Evolutionary conservation across 2,329 filamentous ascomycete genomes (phyloP).

Genomic region (Allantophomopsis lycopodina): DNA sequence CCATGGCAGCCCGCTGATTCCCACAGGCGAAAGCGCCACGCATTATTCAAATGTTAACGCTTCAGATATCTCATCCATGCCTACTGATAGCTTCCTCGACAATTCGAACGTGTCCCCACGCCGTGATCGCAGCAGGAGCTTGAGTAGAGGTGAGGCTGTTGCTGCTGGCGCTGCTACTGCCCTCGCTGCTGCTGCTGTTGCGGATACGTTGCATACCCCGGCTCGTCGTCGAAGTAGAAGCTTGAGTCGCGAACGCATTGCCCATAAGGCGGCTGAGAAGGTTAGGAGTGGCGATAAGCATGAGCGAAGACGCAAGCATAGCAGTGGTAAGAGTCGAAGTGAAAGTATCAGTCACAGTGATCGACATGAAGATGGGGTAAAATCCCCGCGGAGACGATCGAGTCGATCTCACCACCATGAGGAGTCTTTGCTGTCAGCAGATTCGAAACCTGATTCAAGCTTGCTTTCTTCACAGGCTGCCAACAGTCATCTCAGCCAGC

Average conservation of each 20-base stretch:
- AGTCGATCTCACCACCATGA: conserved; percentile 33
- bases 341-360: conserved; percentile 29
- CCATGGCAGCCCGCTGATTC: conserved; percentile 55
- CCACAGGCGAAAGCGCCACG: conserved; percentile 39
- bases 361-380: conserved; percentile 25
- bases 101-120: conserved; percentile 10
- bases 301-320: conserved; percentile 25
- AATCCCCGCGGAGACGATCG: conserved; percentile 29
- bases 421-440: conserved; percentile 24
- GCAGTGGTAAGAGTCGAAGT: conserved; percentile 28
- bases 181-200: conserved; percentile 19
- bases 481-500: conserved; percentile 25
- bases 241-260: conserved; percentile 51
- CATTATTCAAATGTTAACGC: conserved; percentile 50
- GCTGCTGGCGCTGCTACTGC: conserved; percentile 23
- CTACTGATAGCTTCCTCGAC: conserved; percentile 57
- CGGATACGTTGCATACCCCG: conserved; percentile 42
- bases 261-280: conserved; percentile 57
- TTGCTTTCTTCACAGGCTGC: conserved; percentile 34
- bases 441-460: conserved; percentile 36
- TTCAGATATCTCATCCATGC: conserved; percentile 81
- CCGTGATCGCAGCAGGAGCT: conserved; percentile 16
- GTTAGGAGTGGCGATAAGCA: conserved; percentile 35
- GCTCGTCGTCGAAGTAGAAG: conserved; percentile 45
- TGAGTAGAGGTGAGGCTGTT: conserved; percentile 14